Evolutionary conservation across 257 asterid species (phyloP).

Genomic region (Jasminum sambac): DNA sequence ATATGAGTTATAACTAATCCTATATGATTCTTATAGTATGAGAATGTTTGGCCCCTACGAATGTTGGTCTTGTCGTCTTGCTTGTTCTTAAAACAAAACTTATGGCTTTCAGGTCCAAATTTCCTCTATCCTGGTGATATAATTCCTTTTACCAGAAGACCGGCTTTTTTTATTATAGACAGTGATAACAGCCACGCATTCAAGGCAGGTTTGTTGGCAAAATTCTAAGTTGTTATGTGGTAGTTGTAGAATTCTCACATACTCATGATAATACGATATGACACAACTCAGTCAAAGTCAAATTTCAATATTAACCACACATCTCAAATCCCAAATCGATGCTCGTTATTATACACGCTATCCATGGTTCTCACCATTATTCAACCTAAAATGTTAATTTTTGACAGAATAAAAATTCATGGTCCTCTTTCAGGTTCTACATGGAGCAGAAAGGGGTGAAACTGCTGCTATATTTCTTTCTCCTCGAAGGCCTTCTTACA

Average conservation of each 20-base stretch:
- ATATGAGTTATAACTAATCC: slow-evolving; percentile 2
- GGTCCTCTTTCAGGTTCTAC: slow-evolving; percentile 64
- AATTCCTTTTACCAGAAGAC: slow-evolving; percentile 91
- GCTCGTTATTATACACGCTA: no score
- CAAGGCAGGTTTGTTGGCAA: slow-evolving; percentile 98
- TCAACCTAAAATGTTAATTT: no score
- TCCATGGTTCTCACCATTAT: no score
- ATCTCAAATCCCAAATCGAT: no score
- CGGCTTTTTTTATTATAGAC: slow-evolving; percentile 83
- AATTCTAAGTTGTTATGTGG: slow-evolving; percentile 22
- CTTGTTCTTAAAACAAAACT: slow-evolving; percentile 22
- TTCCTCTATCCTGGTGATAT: slow-evolving; percentile 87
- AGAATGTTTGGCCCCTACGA: slow-evolving; percentile 12
- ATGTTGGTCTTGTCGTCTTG: slow-evolving; percentile 1
- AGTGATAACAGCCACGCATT: slow-evolving; percentile 95
- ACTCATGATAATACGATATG: no score
- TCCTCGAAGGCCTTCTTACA: slow-evolving; percentile 74
- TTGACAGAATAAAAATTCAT: no score
- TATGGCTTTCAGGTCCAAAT: slow-evolving; percentile 65
- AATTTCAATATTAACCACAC: no score
- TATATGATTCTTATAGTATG: slow-evolving; percentile 6
- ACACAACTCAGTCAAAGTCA: no score
- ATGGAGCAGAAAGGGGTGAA: slow-evolving; percentile 93
- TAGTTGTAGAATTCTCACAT: slow-evolving; percentile 23
- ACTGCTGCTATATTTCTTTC: slow-evolving; percentile 83